These are phyloP conservation scores for Galerina marginata DNA, from an alignment of 768 basidiomycete genomes.

Conservation along the genomic window DNA sequence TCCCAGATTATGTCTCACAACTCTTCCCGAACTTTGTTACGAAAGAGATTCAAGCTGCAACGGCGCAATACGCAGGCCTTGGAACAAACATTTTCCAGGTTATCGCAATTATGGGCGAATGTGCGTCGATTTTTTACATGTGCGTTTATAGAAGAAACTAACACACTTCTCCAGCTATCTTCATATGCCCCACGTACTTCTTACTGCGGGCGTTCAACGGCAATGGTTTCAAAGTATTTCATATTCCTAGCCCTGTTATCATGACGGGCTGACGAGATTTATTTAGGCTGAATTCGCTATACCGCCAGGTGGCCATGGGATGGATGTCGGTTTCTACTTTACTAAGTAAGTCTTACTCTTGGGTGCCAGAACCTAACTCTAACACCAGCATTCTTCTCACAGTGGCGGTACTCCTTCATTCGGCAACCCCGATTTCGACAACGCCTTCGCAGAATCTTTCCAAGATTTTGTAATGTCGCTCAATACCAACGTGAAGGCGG, in stretches of 20 bases:
- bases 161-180: constrained; percentile 39
- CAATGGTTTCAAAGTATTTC: constrained; percentile 38
- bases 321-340: constrained; percentile 49
- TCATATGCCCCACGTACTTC: constrained; percentile 51
- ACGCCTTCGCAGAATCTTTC: constrained; percentile 44
- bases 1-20: constrained; percentile 37
- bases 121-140: constrained; percentile 28
- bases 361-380: not conserved
- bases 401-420: constrained; percentile 29
- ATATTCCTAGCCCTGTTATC: not conserved
- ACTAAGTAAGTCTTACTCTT: constrained; percentile 36
- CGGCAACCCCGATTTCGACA: constrained; percentile 40
- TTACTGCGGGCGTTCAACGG: constrained; percentile 38
- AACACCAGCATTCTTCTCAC: not conserved
- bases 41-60: constrained; percentile 31
- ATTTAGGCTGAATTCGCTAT: constrained; percentile 49
- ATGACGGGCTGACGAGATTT: too few relatives aligned
- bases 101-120: constrained; percentile 44
- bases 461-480: constrained; percentile 39
- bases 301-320: constrained; percentile 47
- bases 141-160: not conserved
- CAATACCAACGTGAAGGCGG: constrained; percentile 37
- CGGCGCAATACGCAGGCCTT: constrained; percentile 33
- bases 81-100: constrained; percentile 43
- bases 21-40: constrained; percentile 47